Evolutionary conservation across 2,329 filamentous ascomycete species (phyloP), one percentile per base, ranked within the genome.

Genomic region (Leptographium flavum): DNA sequence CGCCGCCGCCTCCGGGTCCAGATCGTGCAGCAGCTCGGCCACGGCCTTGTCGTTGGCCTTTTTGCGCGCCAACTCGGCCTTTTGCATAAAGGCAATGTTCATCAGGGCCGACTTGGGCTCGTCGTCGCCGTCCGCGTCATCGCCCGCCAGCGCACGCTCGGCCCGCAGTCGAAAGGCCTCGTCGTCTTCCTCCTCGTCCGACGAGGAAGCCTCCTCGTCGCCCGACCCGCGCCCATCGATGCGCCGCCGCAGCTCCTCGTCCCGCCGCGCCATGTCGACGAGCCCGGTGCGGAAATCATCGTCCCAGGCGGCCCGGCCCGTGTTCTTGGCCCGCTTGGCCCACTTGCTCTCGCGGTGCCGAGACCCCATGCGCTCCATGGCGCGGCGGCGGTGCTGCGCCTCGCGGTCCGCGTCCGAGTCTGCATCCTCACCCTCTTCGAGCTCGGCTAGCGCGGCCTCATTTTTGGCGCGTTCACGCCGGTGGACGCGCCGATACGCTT

Each of bases 11-110:
- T 33, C 31, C 31, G 31, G 31, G 25, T 80, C 79, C 36, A 95
- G 68, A 40, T 90, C 83, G 46, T 77, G 76, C 41, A 80, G 73
- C 41, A 95, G 75, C 53, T 78, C 70, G 36, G 69, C 71, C 13
- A 86, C 66, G 46, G 86, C 75, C 46, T 84, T 82, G 54, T 94
- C 85, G 53, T 96, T 95, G 47, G 79, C 74, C 50, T 81, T 76
- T 60, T 81, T 87, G 55, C 79, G 78, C 32, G 79, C 71, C 25
- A 81, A 83, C 56, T 95, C 88, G 2, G 87, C 86, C 53, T 82
- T 87, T 55, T 82, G 79, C 92, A 98, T 96, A 60, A 98, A 98
- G 49, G 86, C 85, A 81, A 98, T 87, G 43, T 75, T 74, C 62
- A 85, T 79, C 7, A 98, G 66, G 54, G 77, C 81, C 14, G 81